Base-by-base conservation (phyloP, 164 flowering plant genomes). In the Magnolia officinalis region DNA sequence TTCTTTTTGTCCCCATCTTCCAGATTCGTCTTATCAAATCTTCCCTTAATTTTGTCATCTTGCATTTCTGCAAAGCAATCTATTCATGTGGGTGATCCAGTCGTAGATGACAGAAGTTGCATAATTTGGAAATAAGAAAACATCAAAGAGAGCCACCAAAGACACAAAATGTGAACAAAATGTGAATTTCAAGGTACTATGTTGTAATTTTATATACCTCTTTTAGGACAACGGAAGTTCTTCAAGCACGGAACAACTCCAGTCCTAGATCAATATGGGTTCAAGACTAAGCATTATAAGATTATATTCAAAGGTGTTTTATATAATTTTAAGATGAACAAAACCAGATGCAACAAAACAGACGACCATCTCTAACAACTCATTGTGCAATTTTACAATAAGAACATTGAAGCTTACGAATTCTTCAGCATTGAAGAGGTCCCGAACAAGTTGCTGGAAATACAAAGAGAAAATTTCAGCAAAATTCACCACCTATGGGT, bases 371-470 rank as follows among this genome's bases (percentile, higher is more conserved):
- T 26, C 71, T 68, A 26, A 26, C 50, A 20, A 16, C 13, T 29
- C 3, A 13, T 50, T 4, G 11, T 50, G 8, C 13, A 67, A 11
- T 61, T n/a, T 2, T 20, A 52, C 24, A 5, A 20, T n/a, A 72
- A 70, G 31, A 24, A 50, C 1, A 59, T 2, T 2, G 79, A 29
- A 84, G 67, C 90, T 90, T 86, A 93, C 98, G 77, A 71, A 77
- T 77, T 79, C 64, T 82, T 84, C 58, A 51, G 72, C 18, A 58
- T 7, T 3, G 84, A 83, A 77, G 88, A 86, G 87, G 89, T 87
- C 79, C 83, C 83, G 73, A 82, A 94, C 80, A 94, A 76, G 81
- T 93, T 93, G 55, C 92, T 78, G 77, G 68, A 71, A 26, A 72
- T 14, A 37, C 6, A 50, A 67, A 1, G 4, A 51, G 45, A 10